Percentiles rank a stretch among this genome's conserved stretches.
Evolutionary conservation across 139 green algal species (phyloP).

Genomic region (Coelastrella sp.): DNA sequence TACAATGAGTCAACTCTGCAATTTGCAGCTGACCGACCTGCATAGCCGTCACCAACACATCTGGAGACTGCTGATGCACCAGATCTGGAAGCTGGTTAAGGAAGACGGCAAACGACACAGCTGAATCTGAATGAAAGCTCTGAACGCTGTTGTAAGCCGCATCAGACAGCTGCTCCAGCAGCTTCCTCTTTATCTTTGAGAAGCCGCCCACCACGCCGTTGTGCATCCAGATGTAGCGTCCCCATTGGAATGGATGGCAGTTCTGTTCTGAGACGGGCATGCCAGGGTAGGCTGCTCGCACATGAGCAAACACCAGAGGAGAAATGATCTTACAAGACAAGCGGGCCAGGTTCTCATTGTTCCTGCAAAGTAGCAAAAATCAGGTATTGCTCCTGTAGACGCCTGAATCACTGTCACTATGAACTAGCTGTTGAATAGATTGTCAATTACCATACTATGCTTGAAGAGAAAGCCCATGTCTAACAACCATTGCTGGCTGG

Average conservation of each 20-base stretch:
- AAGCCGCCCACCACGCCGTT: slow-evolving; percentile 90
- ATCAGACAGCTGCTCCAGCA: slow-evolving; percentile 86
- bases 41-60: slow-evolving; percentile 83
- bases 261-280: slow-evolving; percentile 96
- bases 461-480: no score
- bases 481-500: no score
- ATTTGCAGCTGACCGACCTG: slow-evolving; percentile 56
- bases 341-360: slow-evolving; percentile 96
- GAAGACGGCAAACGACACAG: slow-evolving; percentile 94
- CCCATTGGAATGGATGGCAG: slow-evolving; percentile 91
- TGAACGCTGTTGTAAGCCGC: slow-evolving; percentile 92
- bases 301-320: slow-evolving; percentile 95
- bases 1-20: no score
- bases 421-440: no score
- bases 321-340: slow-evolving; percentile 93
- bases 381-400: no score
- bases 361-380: slow-evolving; percentile 66
- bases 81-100: slow-evolving; percentile 87
- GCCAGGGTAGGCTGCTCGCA: slow-evolving; percentile 92
- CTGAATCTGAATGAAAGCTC: slow-evolving; percentile 94
- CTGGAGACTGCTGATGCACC: slow-evolving; percentile 67
- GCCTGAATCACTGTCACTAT: no score
- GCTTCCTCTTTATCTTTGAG: slow-evolving; percentile 73
- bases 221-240: slow-evolving; percentile 98
- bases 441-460: no score